A percentile compares a stretch with the other conserved stretches of the same genome.
phyloP scores from a whole-genome alignment of 208 protist species.

The Kentomonas sorsogonicus region DNA sequence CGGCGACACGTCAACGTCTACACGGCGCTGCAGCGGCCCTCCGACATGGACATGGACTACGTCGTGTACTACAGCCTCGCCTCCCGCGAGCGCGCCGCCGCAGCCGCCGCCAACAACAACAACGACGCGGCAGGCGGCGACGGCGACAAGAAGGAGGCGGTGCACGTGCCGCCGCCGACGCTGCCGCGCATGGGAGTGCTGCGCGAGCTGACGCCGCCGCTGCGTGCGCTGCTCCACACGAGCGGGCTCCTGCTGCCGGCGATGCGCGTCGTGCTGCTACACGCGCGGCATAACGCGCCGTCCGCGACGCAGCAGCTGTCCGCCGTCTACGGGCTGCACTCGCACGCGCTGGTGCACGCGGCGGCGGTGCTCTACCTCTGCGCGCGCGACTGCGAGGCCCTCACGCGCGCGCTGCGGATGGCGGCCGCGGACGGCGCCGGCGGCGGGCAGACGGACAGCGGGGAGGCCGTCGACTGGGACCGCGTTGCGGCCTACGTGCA shows the following conservation, averaged over 20 bases:
- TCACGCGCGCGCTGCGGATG: conserved; percentile 22
- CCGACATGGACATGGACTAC: conserved; percentile 29
- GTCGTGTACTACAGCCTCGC: conserved; percentile 21
- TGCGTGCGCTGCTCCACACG: conserved; percentile 69
- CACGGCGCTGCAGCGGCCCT: too few species aligned
- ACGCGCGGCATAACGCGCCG: conserved; percentile 1
- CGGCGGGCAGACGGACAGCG: not conserved
- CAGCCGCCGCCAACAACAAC: not conserved
- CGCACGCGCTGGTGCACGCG: conserved; percentile 39
- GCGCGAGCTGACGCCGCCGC: conserved; percentile 39
- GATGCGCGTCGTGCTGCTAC: conserved; percentile 37
- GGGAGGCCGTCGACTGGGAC: conserved; percentile 18
- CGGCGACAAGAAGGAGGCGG: not conserved
- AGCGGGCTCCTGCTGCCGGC: conserved; percentile 59
- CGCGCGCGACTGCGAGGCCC: conserved; percentile 33
- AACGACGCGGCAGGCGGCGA: conserved; percentile 3
- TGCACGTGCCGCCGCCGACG: conserved; percentile 16
- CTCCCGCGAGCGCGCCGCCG: conserved; percentile 22
- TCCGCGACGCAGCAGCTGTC: not conserved
- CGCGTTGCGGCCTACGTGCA: conserved; percentile 33
- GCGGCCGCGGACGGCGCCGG: not conserved
- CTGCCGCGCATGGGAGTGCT: conserved; percentile 16
- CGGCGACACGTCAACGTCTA: conserved; percentile 41
- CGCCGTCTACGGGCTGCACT: not conserved
- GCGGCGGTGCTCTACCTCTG: conserved; percentile 57